A percentile compares a stretch with the other conserved stretches of the same genome.
phyloP scores from a whole-genome alignment of 208 protist species.

The Acanthamoeba triangularis region DNA sequence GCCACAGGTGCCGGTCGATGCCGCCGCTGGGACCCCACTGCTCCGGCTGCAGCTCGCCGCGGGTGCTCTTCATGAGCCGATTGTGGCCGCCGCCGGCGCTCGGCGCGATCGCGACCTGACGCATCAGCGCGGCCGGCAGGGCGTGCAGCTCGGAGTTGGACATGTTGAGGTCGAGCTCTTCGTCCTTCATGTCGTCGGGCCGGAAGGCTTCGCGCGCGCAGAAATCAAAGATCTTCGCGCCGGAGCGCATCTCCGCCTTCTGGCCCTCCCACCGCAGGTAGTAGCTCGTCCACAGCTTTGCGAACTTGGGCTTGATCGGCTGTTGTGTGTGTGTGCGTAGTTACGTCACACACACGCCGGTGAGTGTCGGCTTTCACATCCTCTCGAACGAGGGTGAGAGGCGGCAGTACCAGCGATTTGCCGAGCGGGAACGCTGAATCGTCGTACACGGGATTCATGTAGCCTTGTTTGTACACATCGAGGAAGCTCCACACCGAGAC shows the following conservation, averaged over 20 bases:
- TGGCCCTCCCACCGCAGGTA: slow-evolving; percentile 55
- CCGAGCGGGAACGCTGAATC: neutral
- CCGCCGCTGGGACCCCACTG: neutral
- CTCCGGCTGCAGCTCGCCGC: slow-evolving; percentile 18
- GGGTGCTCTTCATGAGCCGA: neutral
- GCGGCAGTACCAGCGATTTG: neutral
- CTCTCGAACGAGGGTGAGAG: neutral
- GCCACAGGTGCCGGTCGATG: neutral
- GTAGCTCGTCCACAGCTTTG: slow-evolving; percentile 44
- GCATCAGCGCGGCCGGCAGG: neutral
- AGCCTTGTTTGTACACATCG: neutral
- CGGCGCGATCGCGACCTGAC: neutral
- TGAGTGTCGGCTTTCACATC: no score
- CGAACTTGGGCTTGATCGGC: slow-evolving; percentile 5
- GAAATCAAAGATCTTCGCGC: neutral
- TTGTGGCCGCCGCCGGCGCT: neutral
- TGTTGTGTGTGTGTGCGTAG: neutral
- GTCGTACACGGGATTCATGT: neutral
- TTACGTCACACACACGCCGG: no score
- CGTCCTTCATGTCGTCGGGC: neutral
- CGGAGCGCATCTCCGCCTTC: neutral
- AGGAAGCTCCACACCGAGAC: slow-evolving; percentile 36
- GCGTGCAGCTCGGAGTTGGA: slow-evolving; percentile 8
- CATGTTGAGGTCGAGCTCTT: slow-evolving; percentile 37
- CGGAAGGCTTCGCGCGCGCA: neutral